Evolutionary conservation across 1,284 basidiomycete genomes (phyloP), one percentile per base, ranked within the genome.

Genomic region (Erythrobasidium hasegawianum): DNA sequence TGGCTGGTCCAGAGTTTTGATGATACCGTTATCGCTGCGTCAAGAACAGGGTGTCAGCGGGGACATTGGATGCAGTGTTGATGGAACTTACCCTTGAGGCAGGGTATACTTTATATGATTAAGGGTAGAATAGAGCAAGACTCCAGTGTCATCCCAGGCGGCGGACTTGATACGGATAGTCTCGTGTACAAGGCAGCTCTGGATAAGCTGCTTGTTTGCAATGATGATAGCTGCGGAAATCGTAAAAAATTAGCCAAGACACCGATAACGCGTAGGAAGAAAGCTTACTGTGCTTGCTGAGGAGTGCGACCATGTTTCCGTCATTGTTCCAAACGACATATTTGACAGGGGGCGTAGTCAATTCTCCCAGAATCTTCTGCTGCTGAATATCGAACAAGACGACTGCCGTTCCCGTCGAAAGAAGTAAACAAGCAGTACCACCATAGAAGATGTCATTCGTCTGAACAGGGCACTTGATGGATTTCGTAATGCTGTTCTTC

Each of bases 61-160:
- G n/a, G n/a, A n/a, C n/a, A n/a, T n/a, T n/a, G n/a, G n/a, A n/a
- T n/a, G n/a, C n/a, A n/a, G n/a, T n/a, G n/a, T n/a, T n/a, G n/a
- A n/a, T n/a, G n/a, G n/a, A n/a, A 72, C 84, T 69, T 74, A 92
- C 90, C 91, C 95, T 80, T 97, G 89, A 16, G 91, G 86, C 24
- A 99, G 83, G 70, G 95, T 96, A 76, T 98, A 99, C 80, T 99
- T 98, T 83, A 98, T 91, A 79, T 99, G 96, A 78, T 99, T 99
- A 64, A 99, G 83, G 0, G 96, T 99, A 20, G 95, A 96, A 80
- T 98, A 99, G 68, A 99, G 85, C 78, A 98, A 89, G 49, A 98
- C 90, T 67, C 96, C 96, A 39, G 88, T 84, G 75, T 97, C 94
- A 75, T 98, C 96, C 95, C 96, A 98, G 60, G 95, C 93, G 53